Evolutionary conservation across 2,329 filamentous ascomycete genomes (phyloP).

Genomic region (Exophiala viscosa): DNA sequence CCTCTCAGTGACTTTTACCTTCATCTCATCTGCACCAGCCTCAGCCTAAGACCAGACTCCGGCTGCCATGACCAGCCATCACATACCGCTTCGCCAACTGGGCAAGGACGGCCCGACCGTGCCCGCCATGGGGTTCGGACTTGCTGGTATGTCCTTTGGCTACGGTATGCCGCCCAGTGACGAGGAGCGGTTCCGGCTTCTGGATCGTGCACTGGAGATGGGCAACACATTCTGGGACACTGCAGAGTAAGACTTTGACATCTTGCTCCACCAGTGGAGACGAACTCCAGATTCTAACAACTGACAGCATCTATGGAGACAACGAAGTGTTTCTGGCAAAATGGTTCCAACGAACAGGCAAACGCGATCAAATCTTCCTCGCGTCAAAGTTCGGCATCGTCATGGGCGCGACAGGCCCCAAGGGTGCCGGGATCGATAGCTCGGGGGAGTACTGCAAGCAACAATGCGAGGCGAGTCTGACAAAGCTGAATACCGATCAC

Average conservation of each 20-base stretch:
- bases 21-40: no score
- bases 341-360: conserved; percentile 40
- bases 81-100: conserved; percentile 26
- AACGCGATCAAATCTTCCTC: conserved; percentile 41
- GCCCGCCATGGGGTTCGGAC: conserved; percentile 27
- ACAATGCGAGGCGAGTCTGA: conserved; percentile 36
- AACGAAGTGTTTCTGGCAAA: conserved; percentile 11
- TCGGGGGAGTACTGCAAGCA: conserved; percentile 37
- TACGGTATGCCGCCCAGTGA: conserved; percentile 36
- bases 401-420: conserved; percentile 7
- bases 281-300: background rate
- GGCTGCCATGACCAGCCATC: background rate
- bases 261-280: background rate
- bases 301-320: conserved; percentile 13
- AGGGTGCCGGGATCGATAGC: conserved; percentile 31
- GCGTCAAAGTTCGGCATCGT: conserved; percentile 39
- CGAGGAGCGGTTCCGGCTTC: conserved; percentile 42
- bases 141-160: conserved; percentile 28
- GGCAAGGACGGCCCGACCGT: conserved; percentile 31
- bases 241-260: conserved; percentile 26
- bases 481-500: conserved; percentile 35
- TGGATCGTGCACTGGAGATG: conserved; percentile 45
- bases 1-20: no score
- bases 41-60: no score
- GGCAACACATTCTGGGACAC: conserved; percentile 47